Evolutionary conservation across 305 asterid species (phyloP).

Genomic region (Salvia sclarea): DNA sequence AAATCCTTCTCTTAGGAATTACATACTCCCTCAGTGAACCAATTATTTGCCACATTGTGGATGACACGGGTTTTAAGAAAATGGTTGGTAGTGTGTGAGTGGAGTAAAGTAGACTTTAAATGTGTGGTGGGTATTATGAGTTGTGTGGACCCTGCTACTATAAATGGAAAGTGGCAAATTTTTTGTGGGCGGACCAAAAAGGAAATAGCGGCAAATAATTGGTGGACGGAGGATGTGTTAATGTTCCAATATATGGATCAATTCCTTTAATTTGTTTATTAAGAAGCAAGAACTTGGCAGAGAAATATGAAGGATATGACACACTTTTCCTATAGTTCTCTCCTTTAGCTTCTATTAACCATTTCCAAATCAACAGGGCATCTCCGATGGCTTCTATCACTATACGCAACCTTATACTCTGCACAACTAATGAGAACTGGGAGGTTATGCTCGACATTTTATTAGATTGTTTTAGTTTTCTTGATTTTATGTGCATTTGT

Average conservation of each 20-base stretch:
- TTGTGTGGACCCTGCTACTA: too few relatives aligned
- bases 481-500: slow-evolving; percentile 33
- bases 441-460: slow-evolving; percentile 58
- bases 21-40: too few relatives aligned
- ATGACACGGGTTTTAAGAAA: too few relatives aligned
- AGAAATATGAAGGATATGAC: slow-evolving; percentile 18
- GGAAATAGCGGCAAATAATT: too few relatives aligned
- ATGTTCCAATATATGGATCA: slow-evolving; percentile 23
- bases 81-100: too few relatives aligned
- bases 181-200: too few relatives aligned
- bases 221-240: too few relatives aligned
- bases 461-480: slow-evolving; percentile 19
- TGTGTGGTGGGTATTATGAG: too few relatives aligned
- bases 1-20: slow-evolving; percentile 12
- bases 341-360: slow-evolving; percentile 25
- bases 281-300: neutral
- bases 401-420: slow-evolving; percentile 84
- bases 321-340: slow-evolving; percentile 17
- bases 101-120: too few relatives aligned
- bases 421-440: slow-evolving; percentile 93
- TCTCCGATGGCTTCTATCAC: slow-evolving; percentile 99
- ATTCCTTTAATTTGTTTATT: slow-evolving; percentile 23
- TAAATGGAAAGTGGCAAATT: too few relatives aligned
- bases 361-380: slow-evolving; percentile 67
- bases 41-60: too few relatives aligned